Base-by-base conservation (phyloP, 2,329 filamentous ascomycete species). In the Pseudogymnoascus sp. region DNA sequence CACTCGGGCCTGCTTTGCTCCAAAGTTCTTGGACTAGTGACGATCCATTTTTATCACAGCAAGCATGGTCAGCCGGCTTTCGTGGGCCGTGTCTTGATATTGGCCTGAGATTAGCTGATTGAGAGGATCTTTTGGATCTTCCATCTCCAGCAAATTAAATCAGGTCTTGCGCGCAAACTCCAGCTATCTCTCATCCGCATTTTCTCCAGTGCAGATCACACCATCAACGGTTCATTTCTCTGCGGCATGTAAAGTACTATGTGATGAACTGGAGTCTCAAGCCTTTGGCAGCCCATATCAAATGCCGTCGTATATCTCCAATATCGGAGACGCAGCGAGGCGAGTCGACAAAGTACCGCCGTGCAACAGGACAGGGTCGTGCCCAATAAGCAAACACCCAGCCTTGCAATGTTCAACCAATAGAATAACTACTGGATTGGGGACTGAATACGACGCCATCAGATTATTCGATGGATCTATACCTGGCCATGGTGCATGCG, bases 21-120 rank as follows among this genome's bases (percentile, higher is more conserved):
- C 28, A 20, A 20, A 30, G n/a, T 28, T 28, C 47, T 32, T 54
- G 28, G 47, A 32, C 28, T 32, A 54, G 47, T 54, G 47, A 54
- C 28, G 47, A 54, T 54, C 47, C 47, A 54, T 54, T 54, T 54
- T 54, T 54, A 54, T 54, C 28, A 54, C 47, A 54, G 47, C 47
- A 54, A 32, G 28, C 9, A 54, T 32, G 25, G 25, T 12, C 28
- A 32, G 28, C 47, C 9, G n/a, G 28, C 47, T 54, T 32, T 54
- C 47, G 28, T 54, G 47, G 47, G 47, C 47, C 47, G 47, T 28
- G 16, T 32, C 47, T 54, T n/a, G 47, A 54, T 54, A 54, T 54
- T 54, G 47, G 47, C 47, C 28, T 32, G 25, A 20, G 25, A 32
- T 54, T 54, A 54, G 47, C 47, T 54, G 47, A 54, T 32, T 54